phyloP scores from a whole-genome alignment of 2,329 filamentous ascomycete species.

The Fusarium xylarioides region DNA sequence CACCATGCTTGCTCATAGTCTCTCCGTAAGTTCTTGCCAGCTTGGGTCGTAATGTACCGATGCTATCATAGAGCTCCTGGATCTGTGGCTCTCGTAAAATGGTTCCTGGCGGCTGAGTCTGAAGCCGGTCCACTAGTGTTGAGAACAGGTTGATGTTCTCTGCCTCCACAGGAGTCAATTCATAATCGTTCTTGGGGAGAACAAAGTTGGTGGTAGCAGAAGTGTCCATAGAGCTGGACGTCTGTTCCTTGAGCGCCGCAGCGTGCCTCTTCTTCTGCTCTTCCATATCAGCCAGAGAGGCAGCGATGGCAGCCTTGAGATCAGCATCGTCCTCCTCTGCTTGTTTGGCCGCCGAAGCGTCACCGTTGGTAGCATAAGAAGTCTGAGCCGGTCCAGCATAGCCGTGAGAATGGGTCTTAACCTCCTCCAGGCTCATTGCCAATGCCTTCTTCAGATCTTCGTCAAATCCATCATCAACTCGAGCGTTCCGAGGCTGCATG shows the following conservation, averaged over 20 bases:
- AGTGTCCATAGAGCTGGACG: conserved; percentile 54
- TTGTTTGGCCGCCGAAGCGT: conserved; percentile 51
- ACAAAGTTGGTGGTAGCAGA: conserved; percentile 59
- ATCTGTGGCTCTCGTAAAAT: conserved; percentile 98
- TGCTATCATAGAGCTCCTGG: conserved; percentile 97
- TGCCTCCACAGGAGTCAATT: conserved; percentile 90
- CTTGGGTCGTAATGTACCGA: conserved; percentile 91
- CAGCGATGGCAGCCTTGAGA: conserved; percentile 92
- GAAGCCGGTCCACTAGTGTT: conserved; percentile 90
- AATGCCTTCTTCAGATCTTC: conserved; percentile 93
- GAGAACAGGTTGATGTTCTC: conserved; percentile 98
- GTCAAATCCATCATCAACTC: conserved; percentile 90
- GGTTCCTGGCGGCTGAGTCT: conserved; percentile 94
- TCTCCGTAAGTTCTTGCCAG: conserved; percentile 95
- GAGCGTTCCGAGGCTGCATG: conserved; percentile 91
- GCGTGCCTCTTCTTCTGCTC: conserved; percentile 95
- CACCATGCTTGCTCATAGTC: conserved; percentile 99
- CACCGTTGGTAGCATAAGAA: conserved; percentile 49
- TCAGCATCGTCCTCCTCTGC: conserved; percentile 92
- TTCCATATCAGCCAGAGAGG: conserved; percentile 96
- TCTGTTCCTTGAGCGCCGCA: conserved; percentile 82
- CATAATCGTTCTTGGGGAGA: conserved; percentile 89
- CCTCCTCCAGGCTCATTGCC: conserved; percentile 97
- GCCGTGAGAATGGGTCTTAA: conserved; percentile 76
- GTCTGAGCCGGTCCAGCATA: conserved; percentile 70